Evolutionary conservation across 768 basidiomycete species (phyloP).

Genomic region (Lentinula edodes): DNA sequence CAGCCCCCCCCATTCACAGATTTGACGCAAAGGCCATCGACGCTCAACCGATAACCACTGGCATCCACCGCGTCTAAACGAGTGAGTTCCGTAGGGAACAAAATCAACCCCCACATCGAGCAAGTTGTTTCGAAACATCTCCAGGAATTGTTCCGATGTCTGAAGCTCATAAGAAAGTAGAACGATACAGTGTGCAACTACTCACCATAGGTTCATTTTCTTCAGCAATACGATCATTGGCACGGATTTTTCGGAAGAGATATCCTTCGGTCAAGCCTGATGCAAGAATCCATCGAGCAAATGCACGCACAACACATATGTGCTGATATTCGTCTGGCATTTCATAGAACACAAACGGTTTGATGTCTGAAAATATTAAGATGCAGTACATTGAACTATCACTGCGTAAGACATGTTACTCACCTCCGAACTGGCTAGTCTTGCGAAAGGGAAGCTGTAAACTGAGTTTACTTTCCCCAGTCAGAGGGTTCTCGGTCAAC

Average conservation of each 20-base stretch:
- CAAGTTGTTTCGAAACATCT: constrained; percentile 20
- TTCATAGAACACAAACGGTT: constrained; percentile 11
- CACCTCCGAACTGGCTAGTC: no score
- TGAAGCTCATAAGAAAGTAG: background rate
- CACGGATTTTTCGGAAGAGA: constrained; percentile 8
- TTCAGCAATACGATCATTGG: constrained; percentile 6
- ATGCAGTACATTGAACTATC: no score
- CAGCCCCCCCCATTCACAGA: no score
- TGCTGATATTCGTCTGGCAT: constrained; percentile 6
- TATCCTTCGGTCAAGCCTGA: constrained; percentile 6
- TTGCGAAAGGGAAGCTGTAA: background rate
- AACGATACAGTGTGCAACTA: no score
- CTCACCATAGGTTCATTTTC: background rate
- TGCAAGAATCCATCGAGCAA: constrained; percentile 10
- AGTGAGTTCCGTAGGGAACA: background rate
- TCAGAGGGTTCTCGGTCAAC: no score
- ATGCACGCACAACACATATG: constrained; percentile 13
- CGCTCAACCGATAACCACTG: no score
- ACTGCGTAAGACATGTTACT: no score
- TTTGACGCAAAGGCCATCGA: no score
- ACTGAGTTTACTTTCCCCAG: no score
- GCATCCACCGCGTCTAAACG: no score
- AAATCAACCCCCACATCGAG: constrained; percentile 22
- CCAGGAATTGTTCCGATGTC: constrained; percentile 17
- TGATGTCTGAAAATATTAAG: background rate